Percentiles rank a stretch among this genome's conserved stretches.
Evolutionary conservation across 768 basidiomycete genomes (phyloP).

Genomic region (Cystoderma amianthinum): DNA sequence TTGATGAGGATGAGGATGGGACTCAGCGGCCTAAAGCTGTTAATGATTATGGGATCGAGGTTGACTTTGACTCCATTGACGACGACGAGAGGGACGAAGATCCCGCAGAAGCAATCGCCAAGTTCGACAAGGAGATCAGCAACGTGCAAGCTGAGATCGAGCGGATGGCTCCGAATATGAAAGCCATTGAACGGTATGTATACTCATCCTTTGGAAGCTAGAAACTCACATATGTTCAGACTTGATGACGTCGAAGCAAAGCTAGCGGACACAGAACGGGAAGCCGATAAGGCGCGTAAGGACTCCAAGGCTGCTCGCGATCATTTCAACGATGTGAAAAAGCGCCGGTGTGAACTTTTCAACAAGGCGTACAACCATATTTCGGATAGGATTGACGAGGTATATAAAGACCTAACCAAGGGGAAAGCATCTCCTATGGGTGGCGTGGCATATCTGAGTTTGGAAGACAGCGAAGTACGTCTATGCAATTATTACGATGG

Average conservation of each 20-base stretch:
- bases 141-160: constrained; percentile 80
- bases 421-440: constrained; percentile 91
- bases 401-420: constrained; percentile 97
- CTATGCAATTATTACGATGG: background rate
- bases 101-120: constrained; percentile 54
- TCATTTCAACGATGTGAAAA: constrained; percentile 83
- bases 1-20: constrained; percentile 78
- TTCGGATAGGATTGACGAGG: constrained; percentile 87
- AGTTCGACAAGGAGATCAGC: constrained; percentile 66
- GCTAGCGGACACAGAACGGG: constrained; percentile 82
- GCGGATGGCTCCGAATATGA: constrained; percentile 93
- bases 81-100: constrained; percentile 74
- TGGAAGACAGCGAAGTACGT: constrained; percentile 91
- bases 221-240: constrained; percentile 21
- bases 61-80: constrained; percentile 71
- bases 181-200: constrained; percentile 82
- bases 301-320: constrained; percentile 90
- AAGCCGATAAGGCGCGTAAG: constrained; percentile 87
- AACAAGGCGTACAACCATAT: constrained; percentile 97
- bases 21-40: constrained; percentile 68
- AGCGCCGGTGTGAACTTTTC: constrained; percentile 84
- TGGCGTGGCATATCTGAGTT: constrained; percentile 91
- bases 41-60: constrained; percentile 83
- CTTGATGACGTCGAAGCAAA: constrained; percentile 82
- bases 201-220: background rate